A percentile compares a stretch with the other conserved stretches of the same genome.
Evolutionary conservation across 1,284 basidiomycete species (phyloP).

Genomic region (Trametes versicolor): DNA sequence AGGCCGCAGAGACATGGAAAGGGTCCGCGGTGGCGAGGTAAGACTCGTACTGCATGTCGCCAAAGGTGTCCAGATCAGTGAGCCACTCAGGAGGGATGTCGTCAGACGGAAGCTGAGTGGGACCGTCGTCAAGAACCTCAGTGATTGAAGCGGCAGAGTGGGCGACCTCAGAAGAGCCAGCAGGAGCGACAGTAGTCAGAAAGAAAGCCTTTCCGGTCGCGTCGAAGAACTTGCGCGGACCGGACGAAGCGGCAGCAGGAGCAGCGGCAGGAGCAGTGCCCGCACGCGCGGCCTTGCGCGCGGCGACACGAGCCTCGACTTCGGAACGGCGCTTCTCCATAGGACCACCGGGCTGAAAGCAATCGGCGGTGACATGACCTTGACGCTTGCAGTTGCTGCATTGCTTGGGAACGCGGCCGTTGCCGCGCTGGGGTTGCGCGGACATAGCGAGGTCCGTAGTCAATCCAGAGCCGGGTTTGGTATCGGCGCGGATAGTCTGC

Average conservation of each 20-base stretch:
- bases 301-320: constrained; percentile 4
- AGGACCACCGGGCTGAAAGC: constrained; percentile 14
- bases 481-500: neutral
- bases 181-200: constrained; percentile 1
- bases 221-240: neutral
- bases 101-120: neutral
- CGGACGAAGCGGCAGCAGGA: neutral
- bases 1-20: neutral
- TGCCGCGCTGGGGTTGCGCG: neutral
- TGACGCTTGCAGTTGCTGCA: constrained; percentile 22
- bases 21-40: neutral
- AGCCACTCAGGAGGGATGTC: neutral
- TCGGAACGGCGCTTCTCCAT: constrained; percentile 16
- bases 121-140: neutral
- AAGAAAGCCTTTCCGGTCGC: constrained; percentile 7
- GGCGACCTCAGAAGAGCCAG: neutral
- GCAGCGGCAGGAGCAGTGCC: neutral
- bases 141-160: neutral
- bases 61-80: neutral
- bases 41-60: constrained; percentile 1
- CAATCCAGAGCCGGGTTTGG: neutral
- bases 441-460: constrained; percentile 7
- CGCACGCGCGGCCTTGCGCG: neutral
- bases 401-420: neutral
- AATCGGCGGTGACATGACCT: constrained; percentile 14